Base-by-base conservation (phyloP, 2,329 filamentous ascomycete genomes). In the Paracorniculantispora psalliotae region DNA sequence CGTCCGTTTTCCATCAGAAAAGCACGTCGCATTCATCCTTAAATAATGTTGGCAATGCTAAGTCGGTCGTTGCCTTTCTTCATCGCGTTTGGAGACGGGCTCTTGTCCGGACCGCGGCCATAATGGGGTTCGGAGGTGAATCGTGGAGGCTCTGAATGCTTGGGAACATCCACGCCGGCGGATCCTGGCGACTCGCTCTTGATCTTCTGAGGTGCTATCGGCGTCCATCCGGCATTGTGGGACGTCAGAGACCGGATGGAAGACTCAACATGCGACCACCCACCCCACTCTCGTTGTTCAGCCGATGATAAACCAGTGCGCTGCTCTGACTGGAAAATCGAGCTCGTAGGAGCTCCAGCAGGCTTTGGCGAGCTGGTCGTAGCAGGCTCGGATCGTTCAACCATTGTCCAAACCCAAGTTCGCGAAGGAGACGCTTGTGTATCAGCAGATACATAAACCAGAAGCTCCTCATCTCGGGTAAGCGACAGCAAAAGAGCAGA, bases 391-490 rank as follows among this genome's bases (percentile, higher is more conserved):
- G 78, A 65, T 44, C 72, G 71, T 65, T 88, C 86, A 37, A 80
- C 80, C 30, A 82, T 80, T 67, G 82, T 75, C 93, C 92, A 97
- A 4, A 92, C 83, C 93, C 93, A 97, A 13, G 87, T 87, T 37
- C 84, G 84, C 55, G 92, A 88, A 0, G 81, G 79, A n/a, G 82
- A 85, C 1, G 88, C 89, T 73, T 97, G 93, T 67, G 96, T 79
- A 73, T 97, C 94, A 0, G 88, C 90, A 30, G 90, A 93, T 1
- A 90, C 85, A 67, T 96, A 96, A 0, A 87, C 90, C 28, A 97
- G 76, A 65, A 97, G 82, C 70, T 97, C 93, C 69, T 97, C 92
- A 67, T 99, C 92, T 3, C 80, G 78, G 48, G 70, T 67, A 2
- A 75, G 64, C 21, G 71, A 71, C 26, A 70, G 59, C 7, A 73